Base-by-base conservation (phyloP, 768 basidiomycete genomes). In the Boletellus sp. region DNA sequence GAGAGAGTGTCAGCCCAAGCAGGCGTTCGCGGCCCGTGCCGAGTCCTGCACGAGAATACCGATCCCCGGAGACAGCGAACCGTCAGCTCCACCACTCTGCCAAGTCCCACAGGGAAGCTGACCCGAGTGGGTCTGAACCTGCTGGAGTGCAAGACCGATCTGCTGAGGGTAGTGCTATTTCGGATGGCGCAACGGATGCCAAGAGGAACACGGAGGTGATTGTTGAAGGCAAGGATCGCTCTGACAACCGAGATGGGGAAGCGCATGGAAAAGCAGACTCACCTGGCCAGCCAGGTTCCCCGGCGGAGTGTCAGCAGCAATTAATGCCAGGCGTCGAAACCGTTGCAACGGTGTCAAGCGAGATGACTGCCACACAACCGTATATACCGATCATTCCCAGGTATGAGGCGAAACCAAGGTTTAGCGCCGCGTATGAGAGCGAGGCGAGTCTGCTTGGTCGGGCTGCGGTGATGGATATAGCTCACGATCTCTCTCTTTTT, bases 301-400 rank as follows among this genome's bases (percentile, higher is more conserved):
- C 52, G 39, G 47, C 44, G 40, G 53, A 47, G 35, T 46, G 37
- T 37, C 45, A 47, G 19, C 46, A 55, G 28, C n/a, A 23, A 36
- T 39, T 16, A 36, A 38, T 42, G 16, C 36, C 50, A 40, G 23
- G 36, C 36, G 16, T 42, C 42, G 60, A 62, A 49, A 51, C 58
- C 24, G 58, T 36, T 35, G 51, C 35, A 16, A 37, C 26, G 39
- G 3, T 50, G 34, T 45, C 65, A 53, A 51, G 39, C 31, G 62
- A 62, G 24, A 48, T 22, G 31, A 47, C 28, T 34, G 59, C 61
- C 40, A 69, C 54, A n/a, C 55, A 57, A 37, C 66, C 66, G 1
- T 68, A 58, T 45, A 38, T 71, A 13, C 72, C 73, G 20, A 31
- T 24, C 22, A 64, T 74, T 48, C 67, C 73, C n/a, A 51, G 54